Base-by-base conservation (phyloP, 1,284 basidiomycete genomes). In the Pyrrhoderma noxium region DNA sequence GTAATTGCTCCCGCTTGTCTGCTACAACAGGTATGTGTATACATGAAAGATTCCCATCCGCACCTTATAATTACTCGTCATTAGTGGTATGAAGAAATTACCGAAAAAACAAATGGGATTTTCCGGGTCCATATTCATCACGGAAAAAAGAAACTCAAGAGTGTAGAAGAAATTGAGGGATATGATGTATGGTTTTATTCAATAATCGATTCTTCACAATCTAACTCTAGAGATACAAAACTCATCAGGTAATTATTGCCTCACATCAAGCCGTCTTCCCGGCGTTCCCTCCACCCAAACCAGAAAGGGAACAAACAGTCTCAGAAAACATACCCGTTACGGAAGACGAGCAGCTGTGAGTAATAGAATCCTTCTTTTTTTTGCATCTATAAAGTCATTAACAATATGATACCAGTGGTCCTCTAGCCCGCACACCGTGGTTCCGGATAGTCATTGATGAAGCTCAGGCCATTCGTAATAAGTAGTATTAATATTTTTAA, bases 41-140 rank as follows among this genome's bases (percentile, higher is more conserved):
- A 18, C 37, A 45, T n/a, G n/a, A n/a, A n/a, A n/a, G n/a, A n/a
- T n/a, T n/a, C n/a, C n/a, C n/a, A n/a, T n/a, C n/a, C n/a, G n/a
- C n/a, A n/a, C n/a, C n/a, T n/a, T n/a, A n/a, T n/a, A n/a, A n/a
- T 22, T 14, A 11, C 19, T 38, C 23, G 41, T 40, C 39, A 42
- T 51, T 57, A 85, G 77, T 86, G 83, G 83, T 80, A 80, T 60
- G 79, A 83, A 35, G 82, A 85, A 62, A 69, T 86, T 1, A 73
- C 77, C 39, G 70, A 70, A 7, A 84, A 83, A 64, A 77, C 79
- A 0, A 80, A 82, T 7, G 74, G 70, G n/a, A 63, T 80, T n/a
- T 83, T 84, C 60, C 65, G 61, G 0, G 77, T 80, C 1, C 78
- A 79, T 55, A 69, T 86, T 14, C 81, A 86, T 56, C 81, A 85